Evolutionary conservation across 2,329 filamentous ascomycete genomes (phyloP), one percentile per base, ranked within the genome.

Genomic region (Mollisiaceae sp.): DNA sequence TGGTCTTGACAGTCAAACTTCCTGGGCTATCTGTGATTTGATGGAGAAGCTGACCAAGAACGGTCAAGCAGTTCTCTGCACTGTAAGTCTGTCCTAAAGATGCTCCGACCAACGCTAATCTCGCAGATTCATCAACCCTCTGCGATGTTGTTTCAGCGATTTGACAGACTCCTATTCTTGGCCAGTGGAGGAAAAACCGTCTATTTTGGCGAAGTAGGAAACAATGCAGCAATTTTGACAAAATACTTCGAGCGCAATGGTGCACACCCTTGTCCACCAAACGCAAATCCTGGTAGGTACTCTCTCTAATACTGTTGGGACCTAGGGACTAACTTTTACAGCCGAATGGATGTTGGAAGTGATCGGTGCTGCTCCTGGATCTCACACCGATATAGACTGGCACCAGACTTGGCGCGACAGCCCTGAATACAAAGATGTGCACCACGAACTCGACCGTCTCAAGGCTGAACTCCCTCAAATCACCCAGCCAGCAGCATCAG

Each of bases 1-100:
- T 39, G 94, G 94, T 81, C 87, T 97, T 20, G 94, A 97, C 78
- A 92, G 89, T 74, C 93, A 97, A 77, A 97, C 93, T 1, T 94
- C 93, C 0, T 97, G 93, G 92, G 91, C 92, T 67, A 97, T 97
- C 75, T 84, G 93, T 55, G 89, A 93, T 76, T 85, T 97, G 22
- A 85, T 97, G 55, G 90, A 95, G 79, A 97, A 95, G 79, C 83
- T 97, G 54, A 92, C 92, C 72, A 91, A 94, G 78, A 91, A 88
- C 69, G 94, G 94, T 15, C 92, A 95, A 77, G 93, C 94, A 58
- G 91, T 97, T 77, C 87, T 97, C 14, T 97, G 93, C 81, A 97
- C 94, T 8, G 67, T 66, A 65, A 27, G 65, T 59, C 24, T 12
- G 41, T 3, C 36, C 20, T 43, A 9, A 14, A 8, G 2, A 8